Base-by-base conservation (phyloP, 352 stramenopile genomes). In the Ophiocytium majus region DNA sequence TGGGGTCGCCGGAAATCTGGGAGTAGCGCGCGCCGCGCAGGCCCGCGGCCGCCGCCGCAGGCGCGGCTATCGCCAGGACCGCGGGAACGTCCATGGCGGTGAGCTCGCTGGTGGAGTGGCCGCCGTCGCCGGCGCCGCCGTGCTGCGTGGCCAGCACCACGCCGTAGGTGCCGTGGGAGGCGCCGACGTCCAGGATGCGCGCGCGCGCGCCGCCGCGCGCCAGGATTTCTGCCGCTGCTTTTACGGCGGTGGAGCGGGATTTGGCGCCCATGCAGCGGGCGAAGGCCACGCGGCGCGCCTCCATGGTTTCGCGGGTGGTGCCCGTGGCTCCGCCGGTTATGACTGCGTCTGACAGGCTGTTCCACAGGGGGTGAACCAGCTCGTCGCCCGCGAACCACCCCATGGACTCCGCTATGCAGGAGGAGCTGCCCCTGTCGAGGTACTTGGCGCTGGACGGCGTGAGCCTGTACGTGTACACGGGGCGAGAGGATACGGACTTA, bases 361-460 rank as follows among this genome's bases (percentile, higher is more conserved):
- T 36, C 75, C 75, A 81, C 19, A 81, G 28, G 10, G 75, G 36
- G 1, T 81, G 35, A 31, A 31, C 28, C 1, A 49, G 17, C 10
- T 28, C 75, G 32, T 50, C 36, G 50, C 75, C 50, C 5, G 10
- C 10, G 50, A 81, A 50, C 75, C 75, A 81, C n/a, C 5, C 5
- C 5, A 81, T 43, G 37, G 75, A 28, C 14, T 81, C 75, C 19
- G 75, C 75, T 14, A 81, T 33, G 36, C 50, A 81, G 50, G 75
- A 81, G 34, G 75, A 33, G 75, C 75, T 81, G 28, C 10, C 36
- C 50, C 50, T 37, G 36, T 81, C 75, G 14, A 81, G 50, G 36
- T 81, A 81, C 36, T 81, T 81, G n/a, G 10, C 75, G 36, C 75
- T 81, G 5, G 75, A 81, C 5, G 31, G 75, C 9, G 75, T 81